A percentile compares a stretch with the other conserved stretches of the same genome.
phyloP scores from a whole-genome alignment of 179 eudicot species.

The Silene vulgaris region DNA sequence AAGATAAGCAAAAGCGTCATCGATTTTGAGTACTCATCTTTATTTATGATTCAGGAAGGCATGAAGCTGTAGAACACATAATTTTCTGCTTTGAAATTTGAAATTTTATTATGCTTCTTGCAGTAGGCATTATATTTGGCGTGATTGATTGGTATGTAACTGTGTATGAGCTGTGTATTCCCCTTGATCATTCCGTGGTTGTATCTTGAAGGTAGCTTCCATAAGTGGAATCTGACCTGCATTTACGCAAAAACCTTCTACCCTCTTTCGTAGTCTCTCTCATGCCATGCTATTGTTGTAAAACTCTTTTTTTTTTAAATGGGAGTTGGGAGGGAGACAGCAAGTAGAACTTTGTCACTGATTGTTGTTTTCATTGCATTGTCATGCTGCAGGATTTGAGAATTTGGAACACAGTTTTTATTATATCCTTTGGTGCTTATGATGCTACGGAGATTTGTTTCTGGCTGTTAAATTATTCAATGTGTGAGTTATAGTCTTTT shows the following conservation, averaged over 20 bases:
- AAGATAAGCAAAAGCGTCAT: neutral
- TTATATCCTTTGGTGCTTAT: neutral
- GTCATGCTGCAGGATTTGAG: neutral
- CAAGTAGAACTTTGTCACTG: constrained; percentile 2
- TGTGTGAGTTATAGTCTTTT: neutral
- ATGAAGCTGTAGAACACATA: neutral
- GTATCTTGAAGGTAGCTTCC: neutral
- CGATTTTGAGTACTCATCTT: neutral
- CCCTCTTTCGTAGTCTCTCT: neutral
- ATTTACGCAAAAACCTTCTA: neutral
- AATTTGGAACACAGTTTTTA: neutral
- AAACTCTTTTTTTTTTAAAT: neutral
- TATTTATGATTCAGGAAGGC: constrained; percentile 5
- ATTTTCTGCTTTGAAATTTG: neutral
- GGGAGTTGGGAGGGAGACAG: constrained; percentile 12
- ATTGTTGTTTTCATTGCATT: neutral
- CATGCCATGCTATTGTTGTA: constrained; percentile 1
- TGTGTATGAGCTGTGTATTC: neutral
- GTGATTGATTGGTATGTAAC: neutral
- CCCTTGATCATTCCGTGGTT: neutral
- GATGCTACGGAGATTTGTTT: neutral
- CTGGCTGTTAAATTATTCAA: constrained; percentile 6
- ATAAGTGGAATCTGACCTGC: neutral
- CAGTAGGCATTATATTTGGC: neutral
- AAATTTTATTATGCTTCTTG: neutral